Evolutionary conservation across 768 basidiomycete genomes (phyloP), one percentile per base, ranked within the genome.

Genomic region (Trametes cubensis): DNA sequence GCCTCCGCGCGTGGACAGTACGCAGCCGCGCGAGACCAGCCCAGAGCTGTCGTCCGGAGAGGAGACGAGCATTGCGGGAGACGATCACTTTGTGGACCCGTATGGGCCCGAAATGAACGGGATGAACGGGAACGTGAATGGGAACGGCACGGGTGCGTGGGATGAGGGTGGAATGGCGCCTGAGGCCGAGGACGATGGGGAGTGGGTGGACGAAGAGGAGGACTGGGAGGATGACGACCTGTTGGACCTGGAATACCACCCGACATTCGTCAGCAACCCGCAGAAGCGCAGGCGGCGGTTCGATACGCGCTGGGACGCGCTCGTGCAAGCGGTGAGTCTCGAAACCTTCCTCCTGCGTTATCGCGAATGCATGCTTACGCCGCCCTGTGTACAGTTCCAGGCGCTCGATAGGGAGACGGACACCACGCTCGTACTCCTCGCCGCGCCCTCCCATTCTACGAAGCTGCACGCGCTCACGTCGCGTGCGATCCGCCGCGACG

Each of bases 1-100:
- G 1, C 90, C 90, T 1, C 89, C 88, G 11, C 80, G 90, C 14
- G 90, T 92, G 18, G 88, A 91, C 67, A 92, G 89, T 67, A 93
- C 90, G 0, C 89, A 92, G 67, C 90, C 90, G 7, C 77, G 90
- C 44, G 90, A 92, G 66, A 92, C 90, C 13, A 90, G 87, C 64
- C 90, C 89, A 0, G 90, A 92, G 75, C 81, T 83, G 47, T 87
- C 86, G 11, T 86, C 86, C 3, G 67, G 66, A 0, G 90, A 92
- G 70, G 89, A 90, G 73, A 91, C 58, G 49, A 59, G 58, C 48
- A 59, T 88, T 1, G 89, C 89, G 0, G 90, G 89, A 0, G 90
- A 90, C 69, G 83, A 76, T 6, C 71, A 69, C 18, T 69, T 67
- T 26, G 70, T 66, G 25, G 68, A 68, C 34, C 66, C 60, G n/a